A percentile compares a stretch with the other conserved stretches of the same genome.
These are phyloP conservation scores for Psilocybe tampanensis DNA, from an alignment of 768 basidiomycete genomes.

Conservation along the genomic window DNA sequence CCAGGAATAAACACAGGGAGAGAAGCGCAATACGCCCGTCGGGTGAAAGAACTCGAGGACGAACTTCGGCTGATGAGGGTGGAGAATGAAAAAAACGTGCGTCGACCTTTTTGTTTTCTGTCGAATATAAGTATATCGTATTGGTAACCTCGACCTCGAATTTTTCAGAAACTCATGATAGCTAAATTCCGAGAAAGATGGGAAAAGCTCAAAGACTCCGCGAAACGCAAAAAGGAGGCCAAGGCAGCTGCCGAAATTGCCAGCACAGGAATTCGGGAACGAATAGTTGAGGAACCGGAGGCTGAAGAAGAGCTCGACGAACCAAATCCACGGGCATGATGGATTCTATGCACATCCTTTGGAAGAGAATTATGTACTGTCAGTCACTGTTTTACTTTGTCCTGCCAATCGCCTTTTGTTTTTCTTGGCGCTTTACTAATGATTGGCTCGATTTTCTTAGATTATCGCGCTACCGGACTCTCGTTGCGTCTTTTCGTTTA, in stretches of 20 bases:
- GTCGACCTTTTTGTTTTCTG: too few species aligned
- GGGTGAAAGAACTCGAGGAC: conserved; percentile 82
- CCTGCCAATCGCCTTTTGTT: not conserved
- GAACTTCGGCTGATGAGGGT: conserved; percentile 61
- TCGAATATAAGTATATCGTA: too few species aligned
- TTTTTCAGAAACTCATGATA: conserved; percentile 76
- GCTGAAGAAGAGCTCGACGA: conserved; percentile 51
- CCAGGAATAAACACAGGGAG: conserved; percentile 54
- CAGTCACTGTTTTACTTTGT: not conserved
- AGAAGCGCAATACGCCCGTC: conserved; percentile 55
- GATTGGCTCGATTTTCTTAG: not conserved
- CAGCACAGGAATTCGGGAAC: conserved; percentile 54
- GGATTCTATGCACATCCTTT: not conserved
- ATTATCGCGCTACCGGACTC: not conserved
- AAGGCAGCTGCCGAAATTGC: conserved; percentile 54
- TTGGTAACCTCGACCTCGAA: too few species aligned
- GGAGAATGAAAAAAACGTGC: conserved; percentile 85
- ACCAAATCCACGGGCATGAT: conserved; percentile 22
- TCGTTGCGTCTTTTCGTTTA: not conserved
- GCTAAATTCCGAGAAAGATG: conserved; percentile 82
- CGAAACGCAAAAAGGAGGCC: conserved; percentile 83
- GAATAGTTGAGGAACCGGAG: conserved; percentile 76
- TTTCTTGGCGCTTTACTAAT: conserved; percentile 1
- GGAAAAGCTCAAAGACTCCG: conserved; percentile 89
- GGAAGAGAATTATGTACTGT: not conserved